These are phyloP conservation scores for Colletotrichum tanaceti DNA, from an alignment of 2,329 filamentous ascomycete genomes.

Conservation along the genomic window DNA sequence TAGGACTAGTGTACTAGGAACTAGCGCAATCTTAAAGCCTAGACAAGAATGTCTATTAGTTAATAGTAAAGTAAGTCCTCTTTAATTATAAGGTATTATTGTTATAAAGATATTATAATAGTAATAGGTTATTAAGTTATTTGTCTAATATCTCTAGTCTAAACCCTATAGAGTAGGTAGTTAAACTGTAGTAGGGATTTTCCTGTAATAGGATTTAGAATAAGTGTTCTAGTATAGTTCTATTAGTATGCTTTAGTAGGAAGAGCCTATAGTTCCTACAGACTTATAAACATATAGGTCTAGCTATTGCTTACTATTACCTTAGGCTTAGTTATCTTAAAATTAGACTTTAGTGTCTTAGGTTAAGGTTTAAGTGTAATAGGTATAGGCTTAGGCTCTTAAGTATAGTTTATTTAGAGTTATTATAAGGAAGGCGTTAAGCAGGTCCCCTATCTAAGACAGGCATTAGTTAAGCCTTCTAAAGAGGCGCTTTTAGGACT, in stretches of 20 bases:
- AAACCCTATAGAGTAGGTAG: too few species aligned
- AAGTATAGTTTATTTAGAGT: neutral
- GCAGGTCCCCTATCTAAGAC: neutral
- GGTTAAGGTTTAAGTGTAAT: neutral
- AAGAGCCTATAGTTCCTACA: neutral
- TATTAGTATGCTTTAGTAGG: neutral
- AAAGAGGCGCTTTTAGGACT: constrained; percentile 13
- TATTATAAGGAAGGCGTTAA: neutral
- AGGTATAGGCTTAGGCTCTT: too few species aligned
- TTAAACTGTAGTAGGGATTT: too few species aligned
- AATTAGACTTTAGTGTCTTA: neutral
- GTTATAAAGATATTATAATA: too few species aligned
- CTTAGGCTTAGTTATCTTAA: neutral
- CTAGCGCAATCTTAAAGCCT: too few species aligned
- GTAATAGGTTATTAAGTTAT: too few species aligned
- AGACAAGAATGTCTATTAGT: too few species aligned
- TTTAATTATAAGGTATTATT: too few species aligned
- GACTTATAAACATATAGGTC: neutral
- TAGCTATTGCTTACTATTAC: neutral
- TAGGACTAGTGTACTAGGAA: too few species aligned
- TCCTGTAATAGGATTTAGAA: too few species aligned
- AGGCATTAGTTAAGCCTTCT: constrained; percentile 14
- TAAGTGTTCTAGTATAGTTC: neutral
- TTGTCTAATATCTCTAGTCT: too few species aligned
- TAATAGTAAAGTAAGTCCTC: too few species aligned